A percentile compares a stretch with the other conserved stretches of the same genome.
phyloP scores from a whole-genome alignment of 352 stramenopile genomes.

The Phytophthora boehmeriae region DNA sequence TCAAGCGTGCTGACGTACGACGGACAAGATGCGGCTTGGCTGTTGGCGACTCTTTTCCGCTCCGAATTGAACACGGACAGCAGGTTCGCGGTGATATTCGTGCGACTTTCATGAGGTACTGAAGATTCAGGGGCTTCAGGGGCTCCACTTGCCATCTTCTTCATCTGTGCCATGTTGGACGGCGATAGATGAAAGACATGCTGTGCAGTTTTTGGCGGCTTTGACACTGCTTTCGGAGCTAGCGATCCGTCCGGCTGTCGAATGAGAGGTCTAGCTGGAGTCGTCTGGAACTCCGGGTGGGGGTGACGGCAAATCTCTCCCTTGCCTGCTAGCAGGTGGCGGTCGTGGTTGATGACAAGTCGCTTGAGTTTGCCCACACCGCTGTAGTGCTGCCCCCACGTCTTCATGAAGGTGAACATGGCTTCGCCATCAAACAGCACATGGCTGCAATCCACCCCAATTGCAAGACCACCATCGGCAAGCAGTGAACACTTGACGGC shows the following conservation, averaged over 20 bases:
- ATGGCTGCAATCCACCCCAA: constrained; percentile 54
- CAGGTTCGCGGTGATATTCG: constrained; percentile 3
- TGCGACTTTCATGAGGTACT: constrained; percentile 4
- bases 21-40: not conserved
- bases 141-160: constrained; percentile 2
- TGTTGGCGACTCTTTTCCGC: constrained; percentile 18
- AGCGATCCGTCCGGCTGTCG: constrained; percentile 27
- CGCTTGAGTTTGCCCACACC: constrained; percentile 22
- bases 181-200: constrained; percentile 53
- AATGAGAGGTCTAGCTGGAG: constrained; percentile 14
- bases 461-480: constrained; percentile 46
- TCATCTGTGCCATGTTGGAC: constrained; percentile 35
- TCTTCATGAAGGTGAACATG: constrained; percentile 61
- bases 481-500: constrained; percentile 49
- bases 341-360: constrained; percentile 44
- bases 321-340: constrained; percentile 33
- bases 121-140: not conserved
- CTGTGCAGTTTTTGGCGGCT: constrained; percentile 32
- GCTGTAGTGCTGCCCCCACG: constrained; percentile 57
- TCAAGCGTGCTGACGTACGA: constrained; percentile 59
- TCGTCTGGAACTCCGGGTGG: constrained; percentile 21
- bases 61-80: constrained; percentile 13
- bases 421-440: constrained; percentile 55
- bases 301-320: constrained; percentile 17
- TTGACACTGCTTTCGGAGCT: constrained; percentile 14